Base-by-base conservation (phyloP, 768 basidiomycete genomes). In the Tylopilus felleus region DNA sequence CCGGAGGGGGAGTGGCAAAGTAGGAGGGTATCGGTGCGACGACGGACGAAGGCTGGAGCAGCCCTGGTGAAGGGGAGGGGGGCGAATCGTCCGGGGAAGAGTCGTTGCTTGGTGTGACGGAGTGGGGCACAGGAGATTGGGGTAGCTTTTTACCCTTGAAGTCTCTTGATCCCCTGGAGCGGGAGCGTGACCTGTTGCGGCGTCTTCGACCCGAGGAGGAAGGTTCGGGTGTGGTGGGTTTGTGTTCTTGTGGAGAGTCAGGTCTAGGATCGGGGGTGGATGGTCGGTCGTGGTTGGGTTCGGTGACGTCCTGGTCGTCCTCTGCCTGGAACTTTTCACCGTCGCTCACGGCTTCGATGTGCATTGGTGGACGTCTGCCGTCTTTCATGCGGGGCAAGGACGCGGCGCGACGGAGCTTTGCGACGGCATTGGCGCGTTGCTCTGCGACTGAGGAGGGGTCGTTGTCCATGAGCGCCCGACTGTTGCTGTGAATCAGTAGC, bases 371-470 rank as follows among this genome's bases (percentile, higher is more conserved):
- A 40, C 93, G 78, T 51, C 93, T 75, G 8, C 93, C 93, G 69
- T 93, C 89, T 69, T 93, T 93, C 85, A 90, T 90, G 57, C 93
- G 80, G 35, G 93, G 94, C 27, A 96, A 72, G 16, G 93, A 95
- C 51, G 93, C 90, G 40, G 94, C 93, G 62, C 94, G 85, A 73
- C 89, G 93, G 59, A 97, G 82, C 74, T 86, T 93, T 42, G 91
- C 91, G 44, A 96, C 87, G 12, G 93, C 90, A 51, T 83, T 81
- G 66, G 91, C 90, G 56, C 94, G 85, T 71, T 93, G 88, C 69
- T 94, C 88, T 25, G 82, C 81, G 72, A 80, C 75, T 12, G 75
- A 72, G 42, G 76, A 60, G 50, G 64, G 66, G 60, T 80, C 69
- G 62, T 57, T 69, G 56, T 71, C 69, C 71, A 72, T 71, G 47